Conservation (phyloP, 2,329 filamentous ascomycete genomes). For the Dothistroma septosporum region DNA sequence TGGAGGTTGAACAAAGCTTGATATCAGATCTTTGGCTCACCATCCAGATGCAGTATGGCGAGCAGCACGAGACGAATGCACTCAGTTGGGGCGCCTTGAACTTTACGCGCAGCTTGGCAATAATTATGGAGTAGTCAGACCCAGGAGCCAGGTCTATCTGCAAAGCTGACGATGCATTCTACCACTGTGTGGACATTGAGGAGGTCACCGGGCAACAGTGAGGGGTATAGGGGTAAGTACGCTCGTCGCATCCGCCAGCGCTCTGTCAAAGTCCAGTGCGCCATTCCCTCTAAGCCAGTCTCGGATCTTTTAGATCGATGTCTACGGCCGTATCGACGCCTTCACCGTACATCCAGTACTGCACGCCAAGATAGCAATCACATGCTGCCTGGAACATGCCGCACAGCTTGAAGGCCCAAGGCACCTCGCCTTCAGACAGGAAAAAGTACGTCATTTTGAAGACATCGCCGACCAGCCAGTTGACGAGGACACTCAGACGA, state of each 20-base stretch:
- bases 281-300: slow-evolving; percentile 21
- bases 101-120: no score
- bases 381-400: slow-evolving; percentile 76
- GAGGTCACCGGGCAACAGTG: background rate
- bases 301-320: slow-evolving; percentile 24
- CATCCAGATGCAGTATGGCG: background rate
- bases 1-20: background rate
- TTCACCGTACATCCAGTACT: slow-evolving; percentile 67
- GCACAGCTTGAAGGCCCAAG: slow-evolving; percentile 75
- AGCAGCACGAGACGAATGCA: background rate
- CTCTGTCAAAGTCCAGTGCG: background rate
- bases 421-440: slow-evolving; percentile 66
- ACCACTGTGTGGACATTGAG: background rate
- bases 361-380: slow-evolving; percentile 68
- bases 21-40: background rate
- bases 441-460: slow-evolving; percentile 81
- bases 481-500: slow-evolving; percentile 67
- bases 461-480: slow-evolving; percentile 73
- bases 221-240: background rate
- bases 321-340: slow-evolving; percentile 34
- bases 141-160: background rate
- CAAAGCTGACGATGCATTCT: background rate
- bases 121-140: no score
- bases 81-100: no score
- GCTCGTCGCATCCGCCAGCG: background rate